Percentiles rank a stretch among this genome's conserved stretches.
Conservation (phyloP, 2,329 filamentous ascomycete species). For the Colletotrichum sublineola region DNA sequence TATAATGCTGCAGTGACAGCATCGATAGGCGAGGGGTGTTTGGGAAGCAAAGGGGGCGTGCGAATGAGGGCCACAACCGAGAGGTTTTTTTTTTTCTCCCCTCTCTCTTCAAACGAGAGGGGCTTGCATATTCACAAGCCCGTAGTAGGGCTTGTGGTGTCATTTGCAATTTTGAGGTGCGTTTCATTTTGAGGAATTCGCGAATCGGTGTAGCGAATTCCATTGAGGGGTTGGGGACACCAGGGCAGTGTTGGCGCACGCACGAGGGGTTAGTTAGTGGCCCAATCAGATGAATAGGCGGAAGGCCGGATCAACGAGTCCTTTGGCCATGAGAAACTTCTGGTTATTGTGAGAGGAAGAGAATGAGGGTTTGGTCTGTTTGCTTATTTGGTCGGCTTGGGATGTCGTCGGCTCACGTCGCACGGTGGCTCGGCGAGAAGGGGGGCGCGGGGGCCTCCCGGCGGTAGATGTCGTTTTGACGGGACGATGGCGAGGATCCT, state of each 20-base stretch:
- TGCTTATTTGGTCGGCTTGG: not conserved
- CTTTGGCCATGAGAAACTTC: not conserved
- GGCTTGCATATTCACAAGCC: not conserved
- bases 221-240: not conserved
- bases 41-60: not conserved
- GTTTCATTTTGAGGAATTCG: constrained; percentile 10
- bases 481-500: not conserved
- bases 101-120: not conserved
- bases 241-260: not conserved
- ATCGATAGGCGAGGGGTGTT: not conserved
- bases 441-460: too few relatives aligned
- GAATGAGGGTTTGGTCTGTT: not conserved
- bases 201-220: constrained; percentile 23
- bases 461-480: not conserved
- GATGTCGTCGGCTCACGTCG: not conserved
- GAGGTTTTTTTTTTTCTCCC: not conserved
- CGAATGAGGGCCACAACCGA: constrained; percentile 1
- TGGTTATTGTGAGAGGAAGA: not conserved
- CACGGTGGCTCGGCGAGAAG: not conserved
- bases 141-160: not conserved
- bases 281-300: not conserved
- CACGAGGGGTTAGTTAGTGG: not conserved
- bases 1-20: not conserved
- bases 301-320: not conserved
- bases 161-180: constrained; percentile 9